These are phyloP conservation scores for Rhexocercosporidium sp. DNA, from an alignment of 2,329 filamentous ascomycete genomes.

Conservation along the genomic window DNA sequence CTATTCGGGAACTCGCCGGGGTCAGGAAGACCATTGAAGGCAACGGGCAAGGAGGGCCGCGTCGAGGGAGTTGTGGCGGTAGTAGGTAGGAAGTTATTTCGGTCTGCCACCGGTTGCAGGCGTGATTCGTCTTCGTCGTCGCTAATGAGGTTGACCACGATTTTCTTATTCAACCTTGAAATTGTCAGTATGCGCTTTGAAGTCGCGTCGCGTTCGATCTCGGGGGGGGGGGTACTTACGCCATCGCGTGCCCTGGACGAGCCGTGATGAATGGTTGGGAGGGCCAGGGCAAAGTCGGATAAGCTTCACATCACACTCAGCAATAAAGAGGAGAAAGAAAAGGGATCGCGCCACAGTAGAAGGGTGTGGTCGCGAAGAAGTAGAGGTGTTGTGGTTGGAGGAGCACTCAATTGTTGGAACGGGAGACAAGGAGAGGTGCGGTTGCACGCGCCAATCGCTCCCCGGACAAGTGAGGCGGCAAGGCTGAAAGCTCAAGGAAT, in stretches of 20 bases:
- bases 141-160: conserved; percentile 4
- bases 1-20: not conserved
- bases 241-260: not conserved
- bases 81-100: not conserved
- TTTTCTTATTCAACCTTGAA: not conserved
- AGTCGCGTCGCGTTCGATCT: conserved; percentile 15
- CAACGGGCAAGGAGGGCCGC: not conserved
- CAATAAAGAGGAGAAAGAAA: not conserved
- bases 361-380: not conserved
- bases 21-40: conserved; percentile 8
- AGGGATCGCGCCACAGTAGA: not conserved
- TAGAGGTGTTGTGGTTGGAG: not conserved
- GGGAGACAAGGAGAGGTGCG: not conserved
- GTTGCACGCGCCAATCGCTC: not conserved
- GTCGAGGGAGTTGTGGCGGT: not conserved
- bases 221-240: conserved; percentile 5
- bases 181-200: not conserved
- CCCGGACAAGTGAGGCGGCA: not conserved
- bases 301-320: not conserved
- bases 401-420: not conserved
- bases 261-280: not conserved
- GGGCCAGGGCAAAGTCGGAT: not conserved
- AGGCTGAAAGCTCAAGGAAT: not conserved
- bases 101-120: not conserved
- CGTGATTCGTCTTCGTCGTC: conserved; percentile 1